A percentile compares a stretch with the other conserved stretches of the same genome.
Evolutionary conservation across 345 rosid genomes (phyloP).

Genomic region (Gossypium rotundifolium): DNA sequence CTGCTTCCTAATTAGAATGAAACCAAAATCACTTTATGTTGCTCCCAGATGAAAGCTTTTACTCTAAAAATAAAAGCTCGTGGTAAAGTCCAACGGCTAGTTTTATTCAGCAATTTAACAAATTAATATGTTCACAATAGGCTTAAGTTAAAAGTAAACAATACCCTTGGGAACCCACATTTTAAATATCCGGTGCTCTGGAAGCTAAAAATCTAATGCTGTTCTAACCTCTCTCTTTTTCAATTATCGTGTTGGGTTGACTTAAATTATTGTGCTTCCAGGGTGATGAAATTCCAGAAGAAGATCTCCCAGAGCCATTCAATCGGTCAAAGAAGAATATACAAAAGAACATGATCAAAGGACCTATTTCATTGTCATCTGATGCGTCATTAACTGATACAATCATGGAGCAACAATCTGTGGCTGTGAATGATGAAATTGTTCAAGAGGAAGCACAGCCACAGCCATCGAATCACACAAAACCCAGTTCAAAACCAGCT

Average conservation of each 20-base stretch:
- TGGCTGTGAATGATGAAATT: neutral
- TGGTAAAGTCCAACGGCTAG: neutral
- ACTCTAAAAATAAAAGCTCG: neutral
- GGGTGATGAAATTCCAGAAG: conserved; percentile 81
- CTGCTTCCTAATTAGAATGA: neutral
- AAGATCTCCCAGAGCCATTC: conserved; percentile 65
- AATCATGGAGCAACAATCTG: conserved; percentile 7
- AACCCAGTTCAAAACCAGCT: neutral
- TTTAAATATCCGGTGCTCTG: neutral
- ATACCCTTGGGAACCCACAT: neutral
- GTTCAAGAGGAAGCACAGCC: neutral
- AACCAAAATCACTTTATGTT: neutral
- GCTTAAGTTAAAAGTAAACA: neutral
- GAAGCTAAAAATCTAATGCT: neutral
- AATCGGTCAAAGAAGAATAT: conserved; percentile 23
- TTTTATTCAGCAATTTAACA: neutral
- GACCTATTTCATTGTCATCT: conserved; percentile 14
- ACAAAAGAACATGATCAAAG: conserved; percentile 1
- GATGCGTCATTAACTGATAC: conserved; percentile 2
- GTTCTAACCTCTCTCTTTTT: neutral
- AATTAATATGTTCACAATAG: neutral
- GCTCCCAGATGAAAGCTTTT: neutral
- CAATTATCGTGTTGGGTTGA: neutral
- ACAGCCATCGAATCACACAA: neutral
- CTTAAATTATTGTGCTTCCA: conserved; percentile 21